phyloP scores from a whole-genome alignment of 1,139 yeast genomes.

The Torulaspora pretoriensis region DNA sequence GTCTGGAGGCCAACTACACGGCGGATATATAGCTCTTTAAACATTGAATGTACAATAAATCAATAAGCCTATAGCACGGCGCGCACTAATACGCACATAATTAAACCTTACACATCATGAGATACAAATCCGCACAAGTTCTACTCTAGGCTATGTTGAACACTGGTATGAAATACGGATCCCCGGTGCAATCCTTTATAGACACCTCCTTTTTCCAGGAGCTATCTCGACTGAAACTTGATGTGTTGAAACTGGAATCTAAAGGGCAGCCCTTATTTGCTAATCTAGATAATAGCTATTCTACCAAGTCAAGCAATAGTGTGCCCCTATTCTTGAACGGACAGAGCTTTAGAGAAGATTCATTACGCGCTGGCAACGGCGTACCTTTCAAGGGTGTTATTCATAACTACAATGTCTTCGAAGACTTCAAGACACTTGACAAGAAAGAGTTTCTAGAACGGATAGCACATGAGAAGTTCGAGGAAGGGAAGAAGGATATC shows the following conservation, averaged over 20 bases:
- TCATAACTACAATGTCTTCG: slow-evolving; percentile 72
- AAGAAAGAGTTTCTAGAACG: slow-evolving; percentile 53
- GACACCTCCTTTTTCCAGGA: slow-evolving; percentile 83
- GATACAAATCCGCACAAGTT: too few species aligned
- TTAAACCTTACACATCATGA: too few species aligned
- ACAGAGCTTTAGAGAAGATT: slow-evolving; percentile 37
- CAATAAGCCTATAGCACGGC: not conserved
- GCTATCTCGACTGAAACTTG: slow-evolving; percentile 43
- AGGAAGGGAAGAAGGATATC: slow-evolving; percentile 21
- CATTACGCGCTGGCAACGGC: slow-evolving; percentile 3
- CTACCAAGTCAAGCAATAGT: slow-evolving; percentile 40
- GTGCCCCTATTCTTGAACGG: slow-evolving; percentile 40
- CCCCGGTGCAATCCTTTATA: slow-evolving; percentile 62
- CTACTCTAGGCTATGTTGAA: not conserved
- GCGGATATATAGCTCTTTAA: not conserved
- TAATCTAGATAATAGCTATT: slow-evolving; percentile 36
- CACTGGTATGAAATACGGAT: slow-evolving; percentile 41
- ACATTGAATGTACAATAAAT: not conserved
- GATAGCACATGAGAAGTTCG: slow-evolving; percentile 41
- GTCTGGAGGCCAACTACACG: not conserved
- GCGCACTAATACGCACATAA: not conserved
- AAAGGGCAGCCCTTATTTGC: slow-evolving; percentile 32
- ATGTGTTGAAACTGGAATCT: slow-evolving; percentile 33
- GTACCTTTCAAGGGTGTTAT: slow-evolving; percentile 25
- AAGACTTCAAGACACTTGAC: slow-evolving; percentile 68